Percentiles rank a stretch among this genome's conserved stretches.
Evolutionary conservation across 129 eudicot genomes (phyloP).

Genomic region (Helianthus annuus): HanXRQr2.0-SUNRISE NC_035446.2:60484299-60484798

Average conservation of each 20-base stretch:
- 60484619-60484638: background rate
- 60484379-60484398: no score
- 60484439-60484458: no score
- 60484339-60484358: no score
- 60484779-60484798: background rate
- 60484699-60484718: background rate
- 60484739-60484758: background rate
- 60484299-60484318: no score
- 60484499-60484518: no score
- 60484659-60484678: background rate
- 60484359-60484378: no score
- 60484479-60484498: no score
- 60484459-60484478: no score
- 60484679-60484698: background rate
- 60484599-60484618: background rate
- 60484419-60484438: no score
- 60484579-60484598: background rate
- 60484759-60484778: background rate
- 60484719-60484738: background rate
- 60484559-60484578: background rate
- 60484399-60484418: no score
- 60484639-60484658: background rate
- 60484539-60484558: background rate
- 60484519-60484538: no score
- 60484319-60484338: no score